Base-by-base conservation (phyloP, 495 filamentous ascomycete species). In the Hypoxylon fragiforme region DNA sequence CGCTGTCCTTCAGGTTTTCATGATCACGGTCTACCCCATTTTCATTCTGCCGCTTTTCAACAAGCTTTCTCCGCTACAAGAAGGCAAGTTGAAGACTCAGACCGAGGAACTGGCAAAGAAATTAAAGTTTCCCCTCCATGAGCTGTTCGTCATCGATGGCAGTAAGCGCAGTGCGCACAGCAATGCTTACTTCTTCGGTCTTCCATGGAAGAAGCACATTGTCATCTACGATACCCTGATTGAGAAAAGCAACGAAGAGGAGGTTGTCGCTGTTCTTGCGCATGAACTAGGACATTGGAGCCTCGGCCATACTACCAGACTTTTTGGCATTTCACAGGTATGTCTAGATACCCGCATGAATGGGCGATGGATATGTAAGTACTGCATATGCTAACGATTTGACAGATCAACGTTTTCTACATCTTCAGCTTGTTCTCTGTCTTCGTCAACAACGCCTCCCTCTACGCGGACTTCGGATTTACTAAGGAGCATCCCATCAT, bases 181-280 rank as follows among this genome's bases (percentile, higher is more conserved):
- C 76, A 98, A 98, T 65, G 94, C 94, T 37, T 98, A 97, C 73
- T 98, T 98, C 75, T 96, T 94, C 57, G 94, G 94, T 44, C 80
- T 98, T 47, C 94, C 94, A 5, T 97, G 94, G 92, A 97, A 96
- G 82, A 98, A 98, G 82, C 94, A 96, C 76, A 98, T 98, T 73
- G 94, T 98, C 61, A 95, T 98, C 67, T 98, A 95, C 63, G 94
- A 98, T 66, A 98, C 94, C 8, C 72, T 98, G 57, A 91, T 98
- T 44, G 92, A 97, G 71, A 95, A 97, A 79, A 92, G 86, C 68
- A 83, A 90, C 58, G 83, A 86, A 1, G 81, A 91, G 62, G 94
- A 98, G 71, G 92, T 98, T 34, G 91, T 96, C 15, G 92, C 94
- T 44, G 91, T 98, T 28, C 78, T 98, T 22, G 90, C 89, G 31